Evolutionary conservation across 2,329 filamentous ascomycete species (phyloP).

Genomic region (Phaeomoniella chlamydospora): DNA sequence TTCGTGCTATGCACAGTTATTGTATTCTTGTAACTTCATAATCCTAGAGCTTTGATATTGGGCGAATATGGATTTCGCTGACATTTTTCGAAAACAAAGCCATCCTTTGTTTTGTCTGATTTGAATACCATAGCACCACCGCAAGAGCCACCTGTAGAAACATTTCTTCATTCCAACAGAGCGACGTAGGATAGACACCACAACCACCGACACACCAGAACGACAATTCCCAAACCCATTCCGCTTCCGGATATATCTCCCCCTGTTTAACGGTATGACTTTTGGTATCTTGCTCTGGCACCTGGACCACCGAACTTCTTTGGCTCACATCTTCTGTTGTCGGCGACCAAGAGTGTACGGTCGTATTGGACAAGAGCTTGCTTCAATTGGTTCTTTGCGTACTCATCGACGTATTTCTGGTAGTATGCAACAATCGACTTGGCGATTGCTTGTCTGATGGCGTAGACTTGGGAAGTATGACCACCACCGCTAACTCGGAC

Average conservation of each 20-base stretch:
- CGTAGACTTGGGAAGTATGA: conserved; percentile 95
- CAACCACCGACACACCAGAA: too few species aligned
- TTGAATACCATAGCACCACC: not conserved
- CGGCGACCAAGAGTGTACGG: conserved; percentile 92
- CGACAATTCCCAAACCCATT: not conserved
- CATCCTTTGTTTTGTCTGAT: too few species aligned
- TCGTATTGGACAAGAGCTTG: conserved; percentile 91
- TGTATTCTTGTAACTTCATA: not conserved
- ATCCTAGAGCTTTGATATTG: not conserved
- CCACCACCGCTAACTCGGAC: conserved; percentile 94
- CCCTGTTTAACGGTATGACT: conserved; percentile 82
- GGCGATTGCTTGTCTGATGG: conserved; percentile 96
- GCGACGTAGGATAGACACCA: too few species aligned
- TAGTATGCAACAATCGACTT: conserved; percentile 98
- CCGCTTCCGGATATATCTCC: not conserved
- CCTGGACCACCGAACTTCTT: conserved; percentile 82
- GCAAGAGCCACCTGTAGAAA: too few species aligned
- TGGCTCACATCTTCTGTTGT: conserved; percentile 97
- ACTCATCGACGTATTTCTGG: conserved; percentile 99
- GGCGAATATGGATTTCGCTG: not conserved
- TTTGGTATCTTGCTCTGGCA: conserved; percentile 95
- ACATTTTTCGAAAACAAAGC: not conserved
- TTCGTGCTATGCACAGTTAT: not conserved
- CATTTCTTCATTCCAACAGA: too few species aligned
- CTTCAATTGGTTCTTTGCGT: conserved; percentile 99